Base-by-base conservation (phyloP, 2,329 filamentous ascomycete species). In the Pyrenophora seminiperda region DNA sequence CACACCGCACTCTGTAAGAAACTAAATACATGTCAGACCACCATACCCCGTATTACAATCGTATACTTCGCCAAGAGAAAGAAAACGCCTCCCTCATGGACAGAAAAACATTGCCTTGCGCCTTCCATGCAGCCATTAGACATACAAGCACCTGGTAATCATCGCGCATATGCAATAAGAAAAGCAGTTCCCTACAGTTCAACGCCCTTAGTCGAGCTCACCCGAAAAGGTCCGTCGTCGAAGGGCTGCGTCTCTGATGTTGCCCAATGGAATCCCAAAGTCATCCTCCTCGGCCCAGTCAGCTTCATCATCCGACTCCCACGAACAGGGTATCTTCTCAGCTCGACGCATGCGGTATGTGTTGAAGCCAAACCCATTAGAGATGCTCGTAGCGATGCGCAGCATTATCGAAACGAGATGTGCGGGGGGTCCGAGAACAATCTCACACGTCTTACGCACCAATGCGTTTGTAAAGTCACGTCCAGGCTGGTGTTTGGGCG, bases 331-430 rank as follows among this genome's bases (percentile, higher is more conserved):
- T 13, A 74, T 72, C 45, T 65, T 70, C 41, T 67, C 62, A 7
- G 56, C 55, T 18, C 60, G 59, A 11, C 63, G 60, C 11, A 73
- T 54, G 10, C 66, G 65, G 47, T 71, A 73, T 3, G 69, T 69
- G 36, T 63, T 63, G 48, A 70, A 70, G 27, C 66, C 62, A 38
- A 70, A 68, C 3, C 78, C 78, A 37, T 73, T 73, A 1, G 86
- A 82, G 54, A 96, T 90, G 54, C 83, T 85, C 0, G 89, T 86
- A 1, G 91, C 90, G 48, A 96, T 90, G 47, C 85, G 85, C 4
- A 96, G 81, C 80, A 96, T 91, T 32, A 96, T 77, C 19, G 84
- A 80, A 29, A 96, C 82, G 2, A 96, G 81, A 62, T 92, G 85
- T 27, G 87, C 83, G 0, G 92, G 91, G n/a, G 91, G 91, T 0